Conservation (phyloP, 768 basidiomycete species). For the Serendipita sp. region DNA sequence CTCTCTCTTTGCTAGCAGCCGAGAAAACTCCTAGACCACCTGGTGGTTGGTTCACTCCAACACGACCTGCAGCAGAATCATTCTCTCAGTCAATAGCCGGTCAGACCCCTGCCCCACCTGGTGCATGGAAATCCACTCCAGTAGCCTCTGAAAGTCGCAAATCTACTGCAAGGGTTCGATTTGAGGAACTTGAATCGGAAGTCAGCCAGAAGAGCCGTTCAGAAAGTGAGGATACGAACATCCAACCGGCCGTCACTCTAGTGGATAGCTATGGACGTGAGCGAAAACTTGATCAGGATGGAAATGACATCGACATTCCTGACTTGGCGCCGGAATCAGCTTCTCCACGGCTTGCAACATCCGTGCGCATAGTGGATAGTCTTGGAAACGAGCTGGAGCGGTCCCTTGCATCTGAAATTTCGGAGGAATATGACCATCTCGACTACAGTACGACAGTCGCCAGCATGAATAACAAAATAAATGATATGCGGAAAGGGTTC, state of each 20-base stretch:
- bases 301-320: neutral
- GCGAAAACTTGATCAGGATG: neutral
- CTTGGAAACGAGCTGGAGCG: slow-evolving; percentile 2
- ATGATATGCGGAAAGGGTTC: neutral
- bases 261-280: slow-evolving; percentile 3
- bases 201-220: neutral
- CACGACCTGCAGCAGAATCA: neutral
- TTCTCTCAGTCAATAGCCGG: neutral
- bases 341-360: neutral
- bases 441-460: neutral
- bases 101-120: neutral
- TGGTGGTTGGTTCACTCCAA: slow-evolving; percentile 4
- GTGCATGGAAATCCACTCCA: neutral
- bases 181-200: neutral
- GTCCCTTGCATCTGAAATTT: neutral
- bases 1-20: neutral
- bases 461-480: neutral
- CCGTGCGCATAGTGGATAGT: neutral
- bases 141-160: neutral
- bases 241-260: neutral
- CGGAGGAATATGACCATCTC: neutral
- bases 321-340: neutral
- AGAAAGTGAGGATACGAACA: neutral
- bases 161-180: neutral
- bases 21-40: neutral